Evolutionary conservation across 2,329 filamentous ascomycete genomes (phyloP).

Genomic region (Thelonectria olida): DNA sequence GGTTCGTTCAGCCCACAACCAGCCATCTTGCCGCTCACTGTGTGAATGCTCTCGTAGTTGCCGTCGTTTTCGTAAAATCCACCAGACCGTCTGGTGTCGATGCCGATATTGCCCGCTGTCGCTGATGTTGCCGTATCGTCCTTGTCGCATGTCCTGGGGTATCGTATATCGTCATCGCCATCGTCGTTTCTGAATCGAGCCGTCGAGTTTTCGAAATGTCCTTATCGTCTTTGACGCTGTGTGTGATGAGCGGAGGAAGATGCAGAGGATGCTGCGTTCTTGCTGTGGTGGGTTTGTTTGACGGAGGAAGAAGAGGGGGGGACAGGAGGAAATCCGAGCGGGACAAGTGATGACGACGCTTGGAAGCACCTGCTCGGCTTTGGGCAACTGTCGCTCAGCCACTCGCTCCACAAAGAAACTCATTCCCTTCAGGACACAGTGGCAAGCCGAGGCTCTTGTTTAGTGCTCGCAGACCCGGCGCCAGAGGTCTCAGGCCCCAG

Average conservation of each 20-base stretch:
- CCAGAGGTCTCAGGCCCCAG: constrained; percentile 6
- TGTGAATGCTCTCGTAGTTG: constrained; percentile 29
- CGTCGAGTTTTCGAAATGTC: not conserved
- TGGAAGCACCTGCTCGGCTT: constrained; percentile 2
- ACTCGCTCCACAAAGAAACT: constrained; percentile 11
- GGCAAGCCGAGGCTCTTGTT: constrained; percentile 27
- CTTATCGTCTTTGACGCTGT: constrained; percentile 1
- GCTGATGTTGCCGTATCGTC: not conserved
- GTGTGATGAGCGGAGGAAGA: constrained; percentile 1
- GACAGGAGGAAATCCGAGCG: constrained; percentile 35
- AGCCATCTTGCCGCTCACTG: constrained; percentile 15
- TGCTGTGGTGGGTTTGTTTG: constrained; percentile 32
- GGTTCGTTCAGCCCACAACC: constrained; percentile 23
- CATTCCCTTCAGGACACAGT: constrained; percentile 26
- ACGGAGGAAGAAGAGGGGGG: constrained; percentile 32
- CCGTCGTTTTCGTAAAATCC: constrained; percentile 31
- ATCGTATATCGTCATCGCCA: not conserved
- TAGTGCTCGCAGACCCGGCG: constrained; percentile 18
- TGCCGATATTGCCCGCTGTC: constrained; percentile 21
- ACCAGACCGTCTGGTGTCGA: constrained; percentile 10
- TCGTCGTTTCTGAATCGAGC: constrained; percentile 17
- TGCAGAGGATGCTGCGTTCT: not conserved
- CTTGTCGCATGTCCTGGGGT: not conserved
- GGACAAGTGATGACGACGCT: constrained; percentile 32
- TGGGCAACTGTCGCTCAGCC: constrained; percentile 19